phyloP scores from a whole-genome alignment of 2,329 filamentous ascomycete genomes.

The Bipolaris sorokiniana region DNA sequence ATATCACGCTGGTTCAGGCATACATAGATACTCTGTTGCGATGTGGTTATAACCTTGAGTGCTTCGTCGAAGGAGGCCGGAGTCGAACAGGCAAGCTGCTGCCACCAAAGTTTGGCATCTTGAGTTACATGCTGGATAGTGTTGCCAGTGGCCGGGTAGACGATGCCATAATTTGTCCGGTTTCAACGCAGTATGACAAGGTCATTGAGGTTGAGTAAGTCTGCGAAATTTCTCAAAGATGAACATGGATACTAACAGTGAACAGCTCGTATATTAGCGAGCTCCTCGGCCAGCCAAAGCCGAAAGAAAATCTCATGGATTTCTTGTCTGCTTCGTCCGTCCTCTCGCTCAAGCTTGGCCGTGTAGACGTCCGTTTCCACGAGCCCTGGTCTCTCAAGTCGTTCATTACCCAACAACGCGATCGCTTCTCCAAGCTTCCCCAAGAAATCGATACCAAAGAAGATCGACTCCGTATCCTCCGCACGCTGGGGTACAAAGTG shows the following conservation, averaged over 20 bases:
- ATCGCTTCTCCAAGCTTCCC: constrained; percentile 56
- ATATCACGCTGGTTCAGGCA: constrained; percentile 89
- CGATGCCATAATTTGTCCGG: constrained; percentile 91
- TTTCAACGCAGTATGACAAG: constrained; percentile 98
- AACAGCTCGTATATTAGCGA: constrained; percentile 85
- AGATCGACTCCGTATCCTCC: constrained; percentile 72
- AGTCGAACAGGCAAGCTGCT: constrained; percentile 93
- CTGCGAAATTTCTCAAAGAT: not conserved
- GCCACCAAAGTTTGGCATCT: constrained; percentile 92
- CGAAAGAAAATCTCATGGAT: constrained; percentile 89
- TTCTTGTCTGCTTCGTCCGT: constrained; percentile 91
- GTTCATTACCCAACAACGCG: constrained; percentile 80
- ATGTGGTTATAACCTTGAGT: constrained; percentile 92
- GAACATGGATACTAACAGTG: constrained; percentile 12
- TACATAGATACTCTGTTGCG: constrained; percentile 94
- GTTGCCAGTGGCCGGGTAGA: constrained; percentile 85
- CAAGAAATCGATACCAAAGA: constrained; percentile 48
- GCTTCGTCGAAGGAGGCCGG: constrained; percentile 96
- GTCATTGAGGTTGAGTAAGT: constrained; percentile 79
- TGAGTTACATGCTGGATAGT: constrained; percentile 90
- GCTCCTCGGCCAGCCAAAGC: constrained; percentile 90
- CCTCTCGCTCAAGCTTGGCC: constrained; percentile 82
- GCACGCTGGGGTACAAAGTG: constrained; percentile 89
- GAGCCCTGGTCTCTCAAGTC: constrained; percentile 89
- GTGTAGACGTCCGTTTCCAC: constrained; percentile 95